Base-by-base conservation (phyloP, 2,329 filamentous ascomycete genomes). In the Colletotrichum cordylinicola region DNA sequence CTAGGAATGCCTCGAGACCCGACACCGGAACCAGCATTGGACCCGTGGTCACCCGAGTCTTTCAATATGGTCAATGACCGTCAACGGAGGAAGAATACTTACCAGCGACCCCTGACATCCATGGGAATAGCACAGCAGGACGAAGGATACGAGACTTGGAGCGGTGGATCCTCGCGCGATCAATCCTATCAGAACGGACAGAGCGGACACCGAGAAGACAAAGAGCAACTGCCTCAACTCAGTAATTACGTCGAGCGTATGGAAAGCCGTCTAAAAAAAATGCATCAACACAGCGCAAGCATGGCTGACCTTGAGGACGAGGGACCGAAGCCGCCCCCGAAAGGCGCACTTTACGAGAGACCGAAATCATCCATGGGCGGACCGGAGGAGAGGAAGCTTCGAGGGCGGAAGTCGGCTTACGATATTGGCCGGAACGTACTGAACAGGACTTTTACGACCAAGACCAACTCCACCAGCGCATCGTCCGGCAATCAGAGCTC, bases 1-100 rank as follows among this genome's bases (percentile, higher is more conserved):
- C 95, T 99, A 88, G 93, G 93, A 21, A 88, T 93, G 79, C 87
- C 91, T 56, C 89, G 90, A 72, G 86, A 89, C 27, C 88, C 77
- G 80, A 89, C 90, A 33, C 89, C 91, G 1, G 88, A 91, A 56
- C 86, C 90, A 1, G 87, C 91, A 1, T 84, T 92, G 10, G 92
- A 95, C 81, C 93, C 96, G 6, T 99, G 97, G 97, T 97, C 96
- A 0, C 96, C 96, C 0, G 96, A 98, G 80, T 95, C 93, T 9
- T 98, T 98, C 80, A 93, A 91, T 72, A 85, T 91, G 82, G 84
- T 90, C 4, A 84, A 86, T 58, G 85, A 85, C 62, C 83, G 83
- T n/a, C 87, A 86, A 21, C 79, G 79, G 27, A 82, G 80, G 62
- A 85, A 78, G 43, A 83, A 82, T 77, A 31, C 75, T 55, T 79